phyloP scores from a whole-genome alignment of 257 asterid species.

The Handroanthus guayacan region DNA sequence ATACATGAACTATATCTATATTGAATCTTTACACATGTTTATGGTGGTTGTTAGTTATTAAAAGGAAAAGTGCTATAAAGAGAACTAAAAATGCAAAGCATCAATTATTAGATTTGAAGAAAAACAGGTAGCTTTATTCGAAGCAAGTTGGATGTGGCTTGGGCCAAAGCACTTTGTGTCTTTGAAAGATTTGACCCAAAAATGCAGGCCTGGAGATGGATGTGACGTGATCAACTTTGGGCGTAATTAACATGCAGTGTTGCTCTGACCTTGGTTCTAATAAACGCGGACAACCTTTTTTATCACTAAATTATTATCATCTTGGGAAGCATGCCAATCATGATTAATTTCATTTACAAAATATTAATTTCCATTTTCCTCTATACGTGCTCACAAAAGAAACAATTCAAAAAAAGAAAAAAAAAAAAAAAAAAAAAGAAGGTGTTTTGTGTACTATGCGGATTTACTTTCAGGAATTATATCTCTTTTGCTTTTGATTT shows the following conservation, averaged over 20 bases:
- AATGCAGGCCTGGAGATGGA: background rate
- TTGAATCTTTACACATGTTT: too few relatives aligned
- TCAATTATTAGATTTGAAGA: background rate
- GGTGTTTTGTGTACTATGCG: background rate
- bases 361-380: background rate
- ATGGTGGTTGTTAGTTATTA: too few relatives aligned
- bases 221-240: constrained; percentile 9
- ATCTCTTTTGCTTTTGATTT: constrained; percentile 15
- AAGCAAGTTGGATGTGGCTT: background rate
- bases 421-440: background rate
- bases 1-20: too few relatives aligned
- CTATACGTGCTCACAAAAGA: background rate
- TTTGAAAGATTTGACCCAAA: background rate
- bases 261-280: constrained; percentile 34
- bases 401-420: background rate
- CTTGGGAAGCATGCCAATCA: constrained; percentile 41
- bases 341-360: constrained; percentile 31
- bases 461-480: constrained; percentile 1
- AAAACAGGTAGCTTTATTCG: background rate
- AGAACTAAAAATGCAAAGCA: too few relatives aligned
- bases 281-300: constrained; percentile 50
- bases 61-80: too few relatives aligned
- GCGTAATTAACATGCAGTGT: background rate
- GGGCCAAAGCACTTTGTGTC: background rate
- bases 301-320: constrained; percentile 19